Evolutionary conservation across 2,329 filamentous ascomycete species (phyloP).

Genomic region (Exophiala viscosa): DNA sequence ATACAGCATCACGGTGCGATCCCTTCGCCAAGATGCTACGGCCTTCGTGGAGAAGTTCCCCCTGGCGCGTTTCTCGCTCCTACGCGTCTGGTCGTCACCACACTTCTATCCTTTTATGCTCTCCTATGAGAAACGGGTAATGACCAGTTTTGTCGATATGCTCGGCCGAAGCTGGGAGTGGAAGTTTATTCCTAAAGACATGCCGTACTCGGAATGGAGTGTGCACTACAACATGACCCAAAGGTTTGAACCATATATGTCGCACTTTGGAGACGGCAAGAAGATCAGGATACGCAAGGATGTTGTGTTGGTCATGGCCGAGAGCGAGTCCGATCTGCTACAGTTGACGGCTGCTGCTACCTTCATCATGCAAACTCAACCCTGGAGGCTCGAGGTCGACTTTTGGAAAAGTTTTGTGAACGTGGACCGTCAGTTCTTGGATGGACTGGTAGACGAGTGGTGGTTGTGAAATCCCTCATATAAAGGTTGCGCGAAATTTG

Average conservation of each 20-base stretch:
- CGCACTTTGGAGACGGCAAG: conserved; percentile 29
- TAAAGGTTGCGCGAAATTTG: too few species aligned
- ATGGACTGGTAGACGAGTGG: conserved; percentile 35
- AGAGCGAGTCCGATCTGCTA: conserved; percentile 40
- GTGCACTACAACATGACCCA: conserved; percentile 40
- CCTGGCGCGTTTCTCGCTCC: conserved; percentile 41
- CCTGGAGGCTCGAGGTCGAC: conserved; percentile 47
- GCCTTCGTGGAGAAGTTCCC: conserved; percentile 29
- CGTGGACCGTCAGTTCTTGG: conserved; percentile 45
- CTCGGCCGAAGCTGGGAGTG: conserved; percentile 44
- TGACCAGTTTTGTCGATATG: conserved; percentile 42
- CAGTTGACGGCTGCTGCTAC: conserved; percentile 39
- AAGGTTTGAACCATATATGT: conserved; percentile 29
- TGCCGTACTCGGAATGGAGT: conserved; percentile 43
- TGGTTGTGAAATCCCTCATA: too few species aligned
- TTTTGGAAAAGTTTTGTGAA: conserved; percentile 46
- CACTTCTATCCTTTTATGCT: conserved; percentile 52
- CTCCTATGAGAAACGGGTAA: conserved; percentile 34
- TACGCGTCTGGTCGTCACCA: conserved; percentile 47
- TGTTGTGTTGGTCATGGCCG: conserved; percentile 46
- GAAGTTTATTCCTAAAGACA: conserved; percentile 49
- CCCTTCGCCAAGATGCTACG: not conserved
- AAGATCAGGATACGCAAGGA: conserved; percentile 43
- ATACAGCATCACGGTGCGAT: too few species aligned
- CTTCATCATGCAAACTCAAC: conserved; percentile 47